These are phyloP conservation scores for Scenedesmus sp. DNA, from an alignment of 163 green algal species.

Conservation along the genomic window DNA sequence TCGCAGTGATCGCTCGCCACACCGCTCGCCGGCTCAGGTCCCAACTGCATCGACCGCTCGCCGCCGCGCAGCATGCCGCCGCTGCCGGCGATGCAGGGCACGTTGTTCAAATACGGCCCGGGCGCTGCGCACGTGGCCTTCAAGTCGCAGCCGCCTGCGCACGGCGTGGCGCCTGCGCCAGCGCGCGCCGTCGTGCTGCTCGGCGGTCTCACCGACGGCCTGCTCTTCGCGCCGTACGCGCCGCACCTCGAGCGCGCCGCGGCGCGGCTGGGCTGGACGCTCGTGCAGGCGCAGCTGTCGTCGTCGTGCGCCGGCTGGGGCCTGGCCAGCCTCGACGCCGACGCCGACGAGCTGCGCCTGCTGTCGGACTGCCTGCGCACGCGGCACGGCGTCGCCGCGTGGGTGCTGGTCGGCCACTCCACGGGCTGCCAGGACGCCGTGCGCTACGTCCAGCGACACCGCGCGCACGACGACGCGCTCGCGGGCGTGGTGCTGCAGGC, in stretches of 20 bases:
- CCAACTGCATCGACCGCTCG: not conserved
- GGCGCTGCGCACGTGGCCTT: constrained; percentile 14
- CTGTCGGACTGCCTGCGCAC: constrained; percentile 56
- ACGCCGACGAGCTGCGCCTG: constrained; percentile 73
- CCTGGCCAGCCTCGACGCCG: constrained; percentile 63
- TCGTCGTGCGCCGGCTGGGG: constrained; percentile 74
- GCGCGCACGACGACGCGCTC: constrained; percentile 33
- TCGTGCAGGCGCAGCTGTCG: constrained; percentile 76
- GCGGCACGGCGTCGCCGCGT: constrained; percentile 44
- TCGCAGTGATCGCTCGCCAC: not conserved
- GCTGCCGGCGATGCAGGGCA: constrained; percentile 7
- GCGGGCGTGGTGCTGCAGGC: constrained; percentile 77
- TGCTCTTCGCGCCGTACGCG: constrained; percentile 70
- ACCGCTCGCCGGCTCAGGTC: not conserved
- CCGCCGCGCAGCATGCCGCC: not conserved
- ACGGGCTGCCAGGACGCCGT: constrained; percentile 86
- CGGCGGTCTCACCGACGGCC: constrained; percentile 72
- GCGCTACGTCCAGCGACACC: constrained; percentile 38
- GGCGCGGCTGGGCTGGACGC: constrained; percentile 42
- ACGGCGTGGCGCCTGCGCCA: not conserved
- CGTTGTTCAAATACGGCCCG: constrained; percentile 22
- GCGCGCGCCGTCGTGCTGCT: constrained; percentile 59
- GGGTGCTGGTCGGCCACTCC: constrained; percentile 79
- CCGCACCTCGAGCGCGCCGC: constrained; percentile 50
- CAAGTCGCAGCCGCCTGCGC: not conserved